Evolutionary conservation across 305 asterid genomes (phyloP), one percentile per base, ranked within the genome.

Genomic region (Coffea humblotiana): DNA sequence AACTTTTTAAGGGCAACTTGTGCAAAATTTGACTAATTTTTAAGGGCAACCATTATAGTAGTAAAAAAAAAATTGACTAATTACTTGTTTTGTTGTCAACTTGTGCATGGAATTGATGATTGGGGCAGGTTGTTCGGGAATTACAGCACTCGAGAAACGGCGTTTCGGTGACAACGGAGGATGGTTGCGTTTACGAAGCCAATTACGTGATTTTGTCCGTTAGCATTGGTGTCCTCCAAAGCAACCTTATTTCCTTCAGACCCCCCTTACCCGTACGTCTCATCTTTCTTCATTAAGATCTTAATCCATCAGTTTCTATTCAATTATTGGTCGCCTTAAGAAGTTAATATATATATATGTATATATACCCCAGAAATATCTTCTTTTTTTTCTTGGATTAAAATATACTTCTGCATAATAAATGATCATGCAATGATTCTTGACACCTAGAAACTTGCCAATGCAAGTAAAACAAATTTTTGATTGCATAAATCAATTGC

Each of bases 191-290:
- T 86, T 94, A 90, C 96, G 91, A 94, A 87, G 98, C 98, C 89
- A 83, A 85, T 83, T 91, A 92, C 86, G 89, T 91, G 72, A 85
- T 93, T 84, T 87, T 94, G 91, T 94, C 98, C 25, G 95, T 86
- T 74, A 93, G 98, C 83, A 93, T 94, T 67, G 98, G 98, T 21
- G 98, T 94, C 86, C 98, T 94, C 81, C 98, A 94, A 83, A 90
- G 92, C 85, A 83, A 87, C 72, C 97, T 93, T 79, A 93, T 94
- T 86, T 87, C 91, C 83, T 88, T 93, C 84, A 82, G 77, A 48
- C 98, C 98, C 16, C 91, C 93, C 23, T 87, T 94, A 78, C 98
- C 98, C 8, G 98, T 93, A 87, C 65, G 93, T 85, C 18, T 72
- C 77, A 14, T 69, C 48, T 52, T 49, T 79, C 70, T 45, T 49